Evolutionary conservation across 208 protist species (phyloP).

Genomic region (Leishmania braziliensis): DNA sequence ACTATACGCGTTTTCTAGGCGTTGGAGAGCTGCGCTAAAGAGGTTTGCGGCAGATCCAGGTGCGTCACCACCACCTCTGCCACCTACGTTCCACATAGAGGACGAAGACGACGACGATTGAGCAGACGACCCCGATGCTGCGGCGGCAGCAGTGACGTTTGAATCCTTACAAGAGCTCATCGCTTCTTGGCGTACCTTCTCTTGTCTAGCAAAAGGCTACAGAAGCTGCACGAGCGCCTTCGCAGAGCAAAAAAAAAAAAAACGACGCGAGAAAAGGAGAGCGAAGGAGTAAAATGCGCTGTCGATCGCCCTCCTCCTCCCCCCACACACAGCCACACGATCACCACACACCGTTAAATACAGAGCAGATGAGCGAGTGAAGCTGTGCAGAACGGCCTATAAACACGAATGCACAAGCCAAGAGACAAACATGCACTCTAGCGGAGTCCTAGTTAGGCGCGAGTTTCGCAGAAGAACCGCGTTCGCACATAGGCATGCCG

Average conservation of each 20-base stretch:
- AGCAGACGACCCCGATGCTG: not conserved
- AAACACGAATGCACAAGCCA: not conserved
- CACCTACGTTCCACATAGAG: not conserved
- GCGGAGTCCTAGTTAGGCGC: not conserved
- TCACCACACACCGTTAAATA: not conserved
- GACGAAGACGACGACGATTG: not conserved
- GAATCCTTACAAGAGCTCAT: not conserved
- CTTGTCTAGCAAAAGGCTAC: not conserved
- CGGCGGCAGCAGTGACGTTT: not conserved
- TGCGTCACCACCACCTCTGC: not conserved
- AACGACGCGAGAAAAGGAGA: not conserved
- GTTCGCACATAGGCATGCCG: not conserved
- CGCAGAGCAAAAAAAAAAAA: not conserved
- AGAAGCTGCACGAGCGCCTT: not conserved
- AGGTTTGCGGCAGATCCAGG: not conserved
- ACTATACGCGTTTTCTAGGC: not conserved
- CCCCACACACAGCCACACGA: not conserved
- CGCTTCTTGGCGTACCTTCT: too few relatives aligned
- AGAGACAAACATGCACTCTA: not conserved
- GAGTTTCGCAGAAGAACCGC: not conserved
- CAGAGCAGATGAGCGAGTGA: not conserved
- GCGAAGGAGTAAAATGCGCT: not conserved
- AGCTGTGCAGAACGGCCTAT: not conserved
- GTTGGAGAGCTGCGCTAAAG: slow-evolving; percentile 11
- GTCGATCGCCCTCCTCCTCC: not conserved